Evolutionary conservation across 2,329 filamentous ascomycete genomes (phyloP).

Genomic region (Arachnopeziza araneosa): DNA sequence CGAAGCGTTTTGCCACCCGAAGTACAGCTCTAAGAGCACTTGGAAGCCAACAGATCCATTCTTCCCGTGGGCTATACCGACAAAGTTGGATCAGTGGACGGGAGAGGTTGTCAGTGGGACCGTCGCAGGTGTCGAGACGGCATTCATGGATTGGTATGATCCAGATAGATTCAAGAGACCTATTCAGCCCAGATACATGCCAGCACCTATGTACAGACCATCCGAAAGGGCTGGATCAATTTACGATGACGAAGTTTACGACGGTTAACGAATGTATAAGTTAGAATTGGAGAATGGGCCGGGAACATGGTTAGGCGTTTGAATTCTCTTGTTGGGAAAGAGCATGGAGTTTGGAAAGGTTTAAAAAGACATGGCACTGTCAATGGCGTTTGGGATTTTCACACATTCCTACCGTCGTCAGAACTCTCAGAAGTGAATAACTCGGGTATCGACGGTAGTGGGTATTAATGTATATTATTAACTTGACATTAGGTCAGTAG

Average conservation of each 20-base stretch:
- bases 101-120: constrained; percentile 16
- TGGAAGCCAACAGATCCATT: constrained; percentile 54
- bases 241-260: constrained; percentile 5
- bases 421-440: constrained; percentile 8
- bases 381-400: neutral
- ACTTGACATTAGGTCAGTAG: neutral
- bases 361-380: neutral
- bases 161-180: constrained; percentile 1
- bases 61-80: constrained; percentile 54
- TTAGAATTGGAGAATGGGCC: neutral
- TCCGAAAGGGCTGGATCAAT: neutral
- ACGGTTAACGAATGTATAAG: constrained; percentile 2
- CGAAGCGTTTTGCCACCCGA: constrained; percentile 47
- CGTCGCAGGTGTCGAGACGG: neutral
- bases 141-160: constrained; percentile 2
- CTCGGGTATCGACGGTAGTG: neutral
- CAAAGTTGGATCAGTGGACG: constrained; percentile 58
- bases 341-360: too few species aligned
- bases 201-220: neutral
- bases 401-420: neutral
- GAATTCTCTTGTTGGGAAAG: neutral
- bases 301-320: neutral
- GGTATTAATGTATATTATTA: neutral
- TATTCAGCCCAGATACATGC: neutral
- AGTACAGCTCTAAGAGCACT: constrained; percentile 40